A percentile compares a stretch with the other conserved stretches of the same genome.
phyloP scores from a whole-genome alignment of 1,284 basidiomycete species.

The Phellinidium pouzarii region DNA sequence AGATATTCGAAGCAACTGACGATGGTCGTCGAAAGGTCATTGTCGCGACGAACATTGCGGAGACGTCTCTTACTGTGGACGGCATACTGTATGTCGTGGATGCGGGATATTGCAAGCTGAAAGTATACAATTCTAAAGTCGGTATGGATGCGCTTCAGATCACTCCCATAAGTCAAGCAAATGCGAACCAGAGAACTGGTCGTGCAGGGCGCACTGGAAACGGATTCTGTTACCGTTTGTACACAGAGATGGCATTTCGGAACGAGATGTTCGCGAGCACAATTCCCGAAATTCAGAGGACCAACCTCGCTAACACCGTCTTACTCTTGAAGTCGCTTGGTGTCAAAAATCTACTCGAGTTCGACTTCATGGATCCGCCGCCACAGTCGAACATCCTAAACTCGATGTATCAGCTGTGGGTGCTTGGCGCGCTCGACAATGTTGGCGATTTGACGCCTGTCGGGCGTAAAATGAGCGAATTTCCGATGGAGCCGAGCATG shows the following conservation, averaged over 20 bases:
- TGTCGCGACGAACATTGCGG: constrained; percentile 98
- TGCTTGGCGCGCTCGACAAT: constrained; percentile 94
- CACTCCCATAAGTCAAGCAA: constrained; percentile 97
- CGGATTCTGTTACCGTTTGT: constrained; percentile 91
- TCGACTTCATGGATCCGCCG: constrained; percentile 46
- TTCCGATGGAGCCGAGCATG: constrained; percentile 97
- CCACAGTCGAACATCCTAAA: constrained; percentile 87
- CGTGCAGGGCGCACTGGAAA: constrained; percentile 94
- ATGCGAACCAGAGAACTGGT: constrained; percentile 92
- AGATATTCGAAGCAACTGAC: constrained; percentile 93
- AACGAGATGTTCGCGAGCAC: constrained; percentile 83
- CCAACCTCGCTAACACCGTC: constrained; percentile 61
- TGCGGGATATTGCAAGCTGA: constrained; percentile 93
- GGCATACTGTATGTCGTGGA: constrained; percentile 98
- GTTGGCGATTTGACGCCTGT: constrained; percentile 91
- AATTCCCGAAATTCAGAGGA: constrained; percentile 62
- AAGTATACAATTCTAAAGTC: constrained; percentile 98
- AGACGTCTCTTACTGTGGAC: constrained; percentile 96
- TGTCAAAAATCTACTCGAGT: constrained; percentile 57
- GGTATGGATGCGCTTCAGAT: constrained; percentile 99
- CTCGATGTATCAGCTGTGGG: constrained; percentile 99
- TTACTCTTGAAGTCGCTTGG: constrained; percentile 56
- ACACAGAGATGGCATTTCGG: constrained; percentile 84
- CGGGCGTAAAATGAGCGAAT: constrained; percentile 97
- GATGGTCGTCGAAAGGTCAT: constrained; percentile 96